Evolutionary conservation across 192 early-diverging fungal genomes (phyloP).

Genomic region (Coemansia sp.): DNA sequence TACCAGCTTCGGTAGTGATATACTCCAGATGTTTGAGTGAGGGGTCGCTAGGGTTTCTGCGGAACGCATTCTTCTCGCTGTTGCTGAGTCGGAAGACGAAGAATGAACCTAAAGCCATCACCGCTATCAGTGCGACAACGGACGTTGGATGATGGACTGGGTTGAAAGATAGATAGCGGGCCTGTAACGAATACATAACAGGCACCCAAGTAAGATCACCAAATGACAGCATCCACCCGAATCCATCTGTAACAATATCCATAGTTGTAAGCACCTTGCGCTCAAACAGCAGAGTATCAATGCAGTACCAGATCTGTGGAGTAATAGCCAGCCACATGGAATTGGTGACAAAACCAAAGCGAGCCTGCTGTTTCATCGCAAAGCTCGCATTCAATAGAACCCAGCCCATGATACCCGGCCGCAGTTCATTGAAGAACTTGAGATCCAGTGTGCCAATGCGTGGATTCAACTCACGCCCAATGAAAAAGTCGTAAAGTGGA

Average conservation of each 20-base stretch:
- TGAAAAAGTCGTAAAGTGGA: conserved; percentile 89
- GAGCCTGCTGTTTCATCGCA: conserved; percentile 72
- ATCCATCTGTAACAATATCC: conserved; percentile 97
- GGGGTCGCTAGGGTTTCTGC: conserved; percentile 64
- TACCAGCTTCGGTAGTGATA: conserved; percentile 81
- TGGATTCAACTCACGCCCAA: conserved; percentile 96
- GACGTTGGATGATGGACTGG: conserved; percentile 62
- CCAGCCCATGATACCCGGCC: conserved; percentile 94
- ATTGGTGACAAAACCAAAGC: conserved; percentile 67
- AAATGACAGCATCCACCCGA: conserved; percentile 86
- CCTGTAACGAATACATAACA: conserved; percentile 86
- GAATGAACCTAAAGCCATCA: conserved; percentile 64
- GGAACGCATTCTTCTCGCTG: conserved; percentile 87
- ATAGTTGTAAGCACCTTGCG: conserved; percentile 89
- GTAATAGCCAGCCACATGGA: conserved; percentile 73
- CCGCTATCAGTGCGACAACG: conserved; percentile 44
- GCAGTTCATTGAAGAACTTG: conserved; percentile 92
- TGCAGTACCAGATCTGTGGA: conserved; percentile 80
- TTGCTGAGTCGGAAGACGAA: conserved; percentile 89
- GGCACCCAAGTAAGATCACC: conserved; percentile 88
- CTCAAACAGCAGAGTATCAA: conserved; percentile 73
- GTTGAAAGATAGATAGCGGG: conserved; percentile 75
- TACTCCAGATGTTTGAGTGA: conserved; percentile 72
- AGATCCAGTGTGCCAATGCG: conserved; percentile 80
- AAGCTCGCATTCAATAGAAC: conserved; percentile 73